phyloP scores from a whole-genome alignment of 306 rosid genomes.

The Prunus persica region Prunus_persica_NCBIv2 NC_034011.1:21044501-21045000 shows the following conservation, averaged over 20 bases:
- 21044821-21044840: neutral
- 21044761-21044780: conserved; percentile 45
- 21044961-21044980: too few species aligned
- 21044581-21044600: conserved; percentile 15
- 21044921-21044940: neutral
- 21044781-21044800: neutral
- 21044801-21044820: neutral
- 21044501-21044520: conserved; percentile 92
- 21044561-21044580: conserved; percentile 9
- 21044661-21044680: conserved; percentile 5
- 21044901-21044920: neutral
- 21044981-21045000: neutral
- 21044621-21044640: conserved; percentile 36
- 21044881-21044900: neutral
- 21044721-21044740: neutral
- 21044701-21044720: conserved; percentile 26
- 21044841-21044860: neutral
- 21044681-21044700: neutral
- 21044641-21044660: neutral
- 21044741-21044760: conserved; percentile 10
- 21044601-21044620: conserved; percentile 31
- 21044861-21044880: neutral
- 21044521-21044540: conserved; percentile 92
- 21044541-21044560: conserved; percentile 70
- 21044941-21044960: neutral